Base-by-base conservation (phyloP, 306 rosid species). In the Ormosia semicastrata region DNA sequence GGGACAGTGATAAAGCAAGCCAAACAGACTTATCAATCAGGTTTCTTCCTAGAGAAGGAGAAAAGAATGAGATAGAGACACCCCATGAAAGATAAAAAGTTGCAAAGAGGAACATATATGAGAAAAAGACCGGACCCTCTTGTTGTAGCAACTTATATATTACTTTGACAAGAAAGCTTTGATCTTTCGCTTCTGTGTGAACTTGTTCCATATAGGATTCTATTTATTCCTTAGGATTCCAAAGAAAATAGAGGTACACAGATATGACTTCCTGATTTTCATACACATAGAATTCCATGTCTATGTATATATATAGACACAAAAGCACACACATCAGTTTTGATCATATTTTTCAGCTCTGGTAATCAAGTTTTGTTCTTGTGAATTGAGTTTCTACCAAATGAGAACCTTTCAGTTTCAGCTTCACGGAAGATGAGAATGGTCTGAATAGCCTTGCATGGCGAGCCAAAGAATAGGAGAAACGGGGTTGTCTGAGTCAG, bases 401-500 rank as follows among this genome's bases (percentile, higher is more conserved):
- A 69, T 81, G 82, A 78, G 11, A 65, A 60, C 32, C 57, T 85
- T 82, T 81, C 79, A 85, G 84, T 81, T 88, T 82, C 72, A 68
- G 83, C 73, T 79, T 52, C 81, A 88, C 72, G 80, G 77, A 81
- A 83, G 72, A 84, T 81, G 88, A 82, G 72, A 86, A 88, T 80
- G 78, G 68, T 86, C 78, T 92, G 73, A 89, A 67, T 33, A 81
- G 74, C 44, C 76, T 66, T 89, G 89, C 92, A 95, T 93, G 99
- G 96, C 90, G 81, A 90, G 89, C 68, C 90, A 90, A 64, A 85
- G 97, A 86, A 68, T 92, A 39, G 92, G 90, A 85, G 92, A 86
- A 70, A 91, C 85, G n/a, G 93, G 90, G 89, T 80, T 92, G 46
- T 88, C 98, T 39, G 97, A 92, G 47, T 92, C 95, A 24, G 94